Evolutionary conservation across 371 early-diverging fungal species (phyloP), one percentile per base, ranked within the genome.

Genomic region (Thermomucor indicae-seudaticae): DNA sequence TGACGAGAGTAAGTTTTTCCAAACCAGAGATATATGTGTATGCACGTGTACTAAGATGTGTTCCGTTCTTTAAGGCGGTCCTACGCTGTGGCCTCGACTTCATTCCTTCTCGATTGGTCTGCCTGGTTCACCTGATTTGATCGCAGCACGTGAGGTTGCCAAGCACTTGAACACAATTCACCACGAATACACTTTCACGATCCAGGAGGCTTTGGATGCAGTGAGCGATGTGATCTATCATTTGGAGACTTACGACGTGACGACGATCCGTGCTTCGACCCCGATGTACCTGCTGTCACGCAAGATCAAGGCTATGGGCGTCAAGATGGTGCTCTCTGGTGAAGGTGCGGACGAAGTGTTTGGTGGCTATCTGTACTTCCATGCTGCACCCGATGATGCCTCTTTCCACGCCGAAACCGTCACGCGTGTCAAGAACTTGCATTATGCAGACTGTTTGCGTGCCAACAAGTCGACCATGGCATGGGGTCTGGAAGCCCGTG

Each of bases 381-480:
- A 96, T 79, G 64, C 79, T 37, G 93, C 97, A n/a, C 97, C 97
- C 32, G 65, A 64, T 47, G 82, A 86, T 11, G 83, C 68, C 37
- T 75, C 83, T 6, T 85, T 97, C 60, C 95, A 95, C 67, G 70
- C 81, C 49, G 97, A 97, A 72, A 86, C 86, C 20, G 90, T 96
- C 48, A 69, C 62, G 22, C 88, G 97, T 53, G 92, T 96, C 62
- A 89, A 92, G 79, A 91, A 92, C 80, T 79, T 97, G 51, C 95
- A 97, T 68, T 92, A 91, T 23, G 79, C 93, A 57, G 97, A 97
- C 70, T 90, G 91, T 71, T 76, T 97, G 39, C 90, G 97, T 54
- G 97, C 97, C 70, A 96, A 97, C 87, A 95, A 97, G 74, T 86
- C 92, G 3, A 97, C 97, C 30, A 96, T 97, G 96, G 97, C 97